Evolutionary conservation across 179 eudicot genomes (phyloP), one percentile per base, ranked within the genome.

Genomic region (Silene vulgaris): DNA sequence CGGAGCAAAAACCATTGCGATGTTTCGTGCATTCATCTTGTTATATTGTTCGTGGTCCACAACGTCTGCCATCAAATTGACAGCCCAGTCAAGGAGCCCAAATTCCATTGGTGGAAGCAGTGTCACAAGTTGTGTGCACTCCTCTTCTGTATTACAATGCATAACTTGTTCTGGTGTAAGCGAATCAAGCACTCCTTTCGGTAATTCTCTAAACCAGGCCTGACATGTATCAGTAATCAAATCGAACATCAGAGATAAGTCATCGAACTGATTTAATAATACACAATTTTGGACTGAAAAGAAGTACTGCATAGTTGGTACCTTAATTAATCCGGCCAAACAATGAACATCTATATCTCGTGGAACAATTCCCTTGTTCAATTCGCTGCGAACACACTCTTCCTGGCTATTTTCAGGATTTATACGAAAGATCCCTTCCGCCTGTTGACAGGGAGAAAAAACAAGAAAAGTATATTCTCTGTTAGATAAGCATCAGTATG

Each of bases 201-300:
- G 98, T 65, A 93, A 88, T 75, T 93, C 97, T 83, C 98, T 86
- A 74, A 91, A 91, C 97, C 98, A 93, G 30, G 98, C 98, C 98
- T 93, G 86, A 50, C 73, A 35, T 56, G 16, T 14, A 48, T 74
- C 45, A 37, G 29, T 21, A 32, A 17, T 23, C 17, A 57, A 1
- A 29, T 65, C 45, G 45, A 37, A 37, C 0, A 0, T 37, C 45
- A 37, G 45, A 37, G 45, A 37, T 37, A 5, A 6, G 7, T 5
- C 0, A 37, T 37, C 45, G 9, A 5, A 35, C 7, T 35, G 40
- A 3, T 5, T 35, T 0, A 35, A 37, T 3, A 37, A 6, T 37
- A 6, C 45, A 37, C 45, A 37, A 9, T 37, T 37, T 0, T 0
- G 45, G 9, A 37, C 35, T 1, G 1, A 37, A 37, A 37, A 37